A percentile compares a stretch with the other conserved stretches of the same genome.
phyloP scores from a whole-genome alignment of 176 grass and related monocot genomes.

The Miscanthus lutarioriparius region DNA sequence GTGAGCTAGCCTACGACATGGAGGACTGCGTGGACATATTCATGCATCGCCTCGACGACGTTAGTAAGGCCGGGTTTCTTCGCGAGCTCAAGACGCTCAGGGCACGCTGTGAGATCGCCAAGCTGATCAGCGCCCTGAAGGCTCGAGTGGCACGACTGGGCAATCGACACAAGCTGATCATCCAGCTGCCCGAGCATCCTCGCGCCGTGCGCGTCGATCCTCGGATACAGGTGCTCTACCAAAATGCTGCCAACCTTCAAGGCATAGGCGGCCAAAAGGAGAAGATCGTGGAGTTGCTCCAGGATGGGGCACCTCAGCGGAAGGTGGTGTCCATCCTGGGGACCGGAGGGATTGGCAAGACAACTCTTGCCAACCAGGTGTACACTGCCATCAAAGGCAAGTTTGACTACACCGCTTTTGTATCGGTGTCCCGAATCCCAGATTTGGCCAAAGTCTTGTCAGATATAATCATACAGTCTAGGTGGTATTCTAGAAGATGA shows the following conservation, averaged over 20 bases:
- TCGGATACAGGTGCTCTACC: neutral
- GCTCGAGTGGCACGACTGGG: neutral
- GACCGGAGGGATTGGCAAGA: constrained; percentile 32
- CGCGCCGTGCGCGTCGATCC: neutral
- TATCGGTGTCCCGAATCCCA: neutral
- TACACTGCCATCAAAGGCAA: neutral
- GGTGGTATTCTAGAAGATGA: neutral
- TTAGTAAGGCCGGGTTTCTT: neutral
- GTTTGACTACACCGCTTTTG: neutral
- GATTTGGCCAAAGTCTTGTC: neutral
- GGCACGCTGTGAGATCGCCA: neutral
- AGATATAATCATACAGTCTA: neutral
- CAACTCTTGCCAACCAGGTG: neutral
- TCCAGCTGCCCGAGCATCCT: neutral
- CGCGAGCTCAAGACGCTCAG: neutral
- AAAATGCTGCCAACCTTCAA: neutral
- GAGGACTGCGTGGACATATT: constrained; percentile 30
- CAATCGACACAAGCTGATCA: neutral
- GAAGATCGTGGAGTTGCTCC: neutral
- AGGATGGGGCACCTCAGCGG: neutral
- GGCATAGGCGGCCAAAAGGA: neutral
- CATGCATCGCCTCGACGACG: neutral
- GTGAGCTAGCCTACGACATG: constrained; percentile 28
- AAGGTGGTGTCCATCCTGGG: constrained; percentile 20
- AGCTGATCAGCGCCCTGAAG: neutral